Evolutionary conservation across 805 yeast genomes (phyloP), one percentile per base, ranked within the genome.

Genomic region (Isabelozyma rhagii): DNA sequence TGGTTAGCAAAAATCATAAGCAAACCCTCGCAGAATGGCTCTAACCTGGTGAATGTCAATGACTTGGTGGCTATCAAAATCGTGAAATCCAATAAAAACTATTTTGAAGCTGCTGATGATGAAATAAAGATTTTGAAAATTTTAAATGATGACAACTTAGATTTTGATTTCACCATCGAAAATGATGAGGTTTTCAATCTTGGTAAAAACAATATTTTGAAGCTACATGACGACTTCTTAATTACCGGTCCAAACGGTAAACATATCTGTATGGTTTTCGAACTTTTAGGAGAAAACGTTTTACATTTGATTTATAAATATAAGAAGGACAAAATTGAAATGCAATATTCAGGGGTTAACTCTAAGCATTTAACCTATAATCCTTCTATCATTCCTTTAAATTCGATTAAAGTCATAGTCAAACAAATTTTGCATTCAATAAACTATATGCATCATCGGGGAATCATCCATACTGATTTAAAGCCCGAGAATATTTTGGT

Each of bases 231-330:
- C 60, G 76, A 81, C 57, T 83, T 83, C 58, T 66, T 71, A 17
- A 81, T 82, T 51, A 50, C 54, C 3, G 89, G 89, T 3, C 87
- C 87, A 8, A 77, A 83, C 59, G 89, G 89, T 0, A 73, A 68
- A 25, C 89, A 83, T 59, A 76, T 83, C 28, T 81, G 85, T 60
- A 82, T 83, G 85, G 85, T 81, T 4, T 81, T 83, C 52, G 88
- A 83, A 65, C 80, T 83, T 1, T 63, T 83, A 41, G 88, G 87
- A 15, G 87, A 83, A 56, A 83, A 78, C 57, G 66, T 83, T 59
- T 63, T 81, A 46, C 79, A 77, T 47, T 65, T 83, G 47, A 64
- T 81, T 45, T 67, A 77, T 41, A 70, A 82, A 39, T 82, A 75
- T 61, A 78, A 68, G 53, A 62, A 43, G 25, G 38, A 47, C 25